Percentiles rank a stretch among this genome's conserved stretches.
Conservation (phyloP, 1,284 basidiomycete species). For the Porogramme epimiltina region DNA sequence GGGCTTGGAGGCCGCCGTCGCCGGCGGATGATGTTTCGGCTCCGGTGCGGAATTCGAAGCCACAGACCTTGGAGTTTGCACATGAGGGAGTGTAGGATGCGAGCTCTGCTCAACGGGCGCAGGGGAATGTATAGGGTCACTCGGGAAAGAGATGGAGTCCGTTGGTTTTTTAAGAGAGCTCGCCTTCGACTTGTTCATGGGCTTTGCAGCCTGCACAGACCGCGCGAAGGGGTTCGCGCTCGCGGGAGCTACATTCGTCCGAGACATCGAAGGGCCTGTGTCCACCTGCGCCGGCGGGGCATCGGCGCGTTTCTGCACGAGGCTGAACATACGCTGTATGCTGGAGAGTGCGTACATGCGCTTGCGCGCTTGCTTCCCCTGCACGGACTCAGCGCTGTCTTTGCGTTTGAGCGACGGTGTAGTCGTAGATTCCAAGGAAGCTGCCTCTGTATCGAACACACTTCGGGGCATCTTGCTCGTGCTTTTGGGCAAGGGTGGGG, state of each 20-base stretch:
- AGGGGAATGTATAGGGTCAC: too few species aligned
- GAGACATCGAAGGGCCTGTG: not conserved
- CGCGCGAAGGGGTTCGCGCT: constrained; percentile 17
- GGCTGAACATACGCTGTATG: constrained; percentile 14
- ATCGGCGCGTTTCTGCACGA: constrained; percentile 17
- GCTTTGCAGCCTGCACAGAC: not conserved
- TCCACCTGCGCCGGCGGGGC: not conserved
- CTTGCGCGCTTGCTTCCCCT: constrained; percentile 12
- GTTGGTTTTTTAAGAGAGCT: too few species aligned
- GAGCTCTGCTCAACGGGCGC: too few species aligned
- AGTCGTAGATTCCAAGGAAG: not conserved
- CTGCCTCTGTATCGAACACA: not conserved
- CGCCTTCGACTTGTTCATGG: not conserved
- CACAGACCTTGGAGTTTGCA: too few species aligned
- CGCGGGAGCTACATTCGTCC: not conserved
- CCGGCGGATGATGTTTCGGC: too few species aligned
- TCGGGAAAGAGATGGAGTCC: too few species aligned
- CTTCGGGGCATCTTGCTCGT: constrained; percentile 4
- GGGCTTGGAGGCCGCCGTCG: too few species aligned
- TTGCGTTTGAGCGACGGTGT: constrained; percentile 2
- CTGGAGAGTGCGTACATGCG: constrained; percentile 14
- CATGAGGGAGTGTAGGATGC: too few species aligned
- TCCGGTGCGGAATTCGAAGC: too few species aligned
- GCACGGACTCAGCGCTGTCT: not conserved
- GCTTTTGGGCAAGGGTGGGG: not conserved